Conservation (phyloP, 2,329 filamentous ascomycete species). For the Clonostachys solani region DNA sequence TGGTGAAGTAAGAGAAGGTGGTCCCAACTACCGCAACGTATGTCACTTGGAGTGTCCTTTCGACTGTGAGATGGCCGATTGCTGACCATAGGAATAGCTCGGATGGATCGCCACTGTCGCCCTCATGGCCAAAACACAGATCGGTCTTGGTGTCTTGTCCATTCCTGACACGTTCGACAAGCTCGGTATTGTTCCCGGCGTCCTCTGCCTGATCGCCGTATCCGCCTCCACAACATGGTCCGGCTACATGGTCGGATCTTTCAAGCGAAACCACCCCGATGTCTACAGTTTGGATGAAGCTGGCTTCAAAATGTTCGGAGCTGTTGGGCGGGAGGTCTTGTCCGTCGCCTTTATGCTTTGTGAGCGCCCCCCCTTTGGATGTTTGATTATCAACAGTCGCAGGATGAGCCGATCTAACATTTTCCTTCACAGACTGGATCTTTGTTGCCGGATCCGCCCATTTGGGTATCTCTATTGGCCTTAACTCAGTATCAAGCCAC, state of each 20-base stretch:
- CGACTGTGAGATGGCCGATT: too few species aligned
- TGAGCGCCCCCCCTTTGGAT: neutral
- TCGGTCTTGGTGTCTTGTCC: constrained; percentile 3
- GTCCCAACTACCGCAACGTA: constrained; percentile 2
- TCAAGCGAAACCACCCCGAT: constrained; percentile 44
- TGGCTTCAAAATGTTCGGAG: constrained; percentile 42
- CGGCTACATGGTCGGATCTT: constrained; percentile 25
- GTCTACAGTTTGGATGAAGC: constrained; percentile 52
- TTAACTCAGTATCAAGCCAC: constrained; percentile 33
- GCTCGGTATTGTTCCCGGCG: constrained; percentile 1
- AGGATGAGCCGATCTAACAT: neutral
- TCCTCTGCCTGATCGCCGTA: neutral
- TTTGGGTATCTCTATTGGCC: constrained; percentile 29
- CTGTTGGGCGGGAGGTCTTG: constrained; percentile 35
- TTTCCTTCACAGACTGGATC: constrained; percentile 6
- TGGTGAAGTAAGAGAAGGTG: neutral
- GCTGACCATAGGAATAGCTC: constrained; percentile 14
- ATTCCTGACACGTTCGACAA: constrained; percentile 1
- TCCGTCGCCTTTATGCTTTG: constrained; percentile 16
- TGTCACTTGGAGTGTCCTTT: too few species aligned
- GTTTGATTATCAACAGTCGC: neutral
- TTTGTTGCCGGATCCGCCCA: constrained; percentile 29
- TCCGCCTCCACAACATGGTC: neutral
- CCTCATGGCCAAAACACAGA: constrained; percentile 16
- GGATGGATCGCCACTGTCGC: constrained; percentile 36